These are phyloP conservation scores for Xylariaceae sp. DNA, from an alignment of 2,329 filamentous ascomycete genomes.

Conservation along the genomic window DNA sequence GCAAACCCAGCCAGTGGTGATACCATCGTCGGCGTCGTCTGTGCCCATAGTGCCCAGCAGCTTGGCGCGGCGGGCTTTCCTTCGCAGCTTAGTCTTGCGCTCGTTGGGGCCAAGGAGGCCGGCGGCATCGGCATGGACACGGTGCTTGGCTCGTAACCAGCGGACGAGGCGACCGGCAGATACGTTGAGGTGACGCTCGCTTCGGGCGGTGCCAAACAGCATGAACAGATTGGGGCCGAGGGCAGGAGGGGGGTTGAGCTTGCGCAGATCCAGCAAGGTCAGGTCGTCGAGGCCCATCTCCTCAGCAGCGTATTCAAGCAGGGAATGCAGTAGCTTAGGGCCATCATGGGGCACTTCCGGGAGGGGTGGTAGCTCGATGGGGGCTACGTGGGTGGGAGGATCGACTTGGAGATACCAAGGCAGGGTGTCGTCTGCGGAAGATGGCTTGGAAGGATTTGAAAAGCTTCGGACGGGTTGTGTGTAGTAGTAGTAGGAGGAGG, in stretches of 20 bases:
- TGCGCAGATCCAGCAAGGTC: slow-evolving; percentile 74
- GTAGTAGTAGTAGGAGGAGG: slow-evolving; percentile 11
- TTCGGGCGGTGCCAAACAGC: slow-evolving; percentile 86
- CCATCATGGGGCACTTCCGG: slow-evolving; percentile 61
- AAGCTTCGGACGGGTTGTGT: too few relatives aligned
- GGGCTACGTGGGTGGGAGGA: slow-evolving; percentile 48
- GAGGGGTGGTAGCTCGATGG: slow-evolving; percentile 42
- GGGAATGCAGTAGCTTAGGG: slow-evolving; percentile 65
- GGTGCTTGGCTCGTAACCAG: slow-evolving; percentile 72
- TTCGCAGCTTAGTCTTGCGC: slow-evolving; percentile 77
- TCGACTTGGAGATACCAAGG: slow-evolving; percentile 84
- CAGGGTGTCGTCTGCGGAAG: slow-evolving; percentile 21
- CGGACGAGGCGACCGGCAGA: slow-evolving; percentile 85
- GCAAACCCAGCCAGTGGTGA: slow-evolving; percentile 93
- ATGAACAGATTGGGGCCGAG: slow-evolving; percentile 87
- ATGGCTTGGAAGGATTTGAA: slow-evolving; percentile 10
- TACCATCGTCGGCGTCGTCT: slow-evolving; percentile 71
- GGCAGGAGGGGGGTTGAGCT: slow-evolving; percentile 79
- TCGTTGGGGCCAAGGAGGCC: slow-evolving; percentile 87
- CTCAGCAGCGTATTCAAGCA: slow-evolving; percentile 75
- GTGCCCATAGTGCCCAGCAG: slow-evolving; percentile 67
- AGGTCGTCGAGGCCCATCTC: slow-evolving; percentile 85
- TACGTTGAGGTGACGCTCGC: slow-evolving; percentile 88
- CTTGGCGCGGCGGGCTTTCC: slow-evolving; percentile 77
- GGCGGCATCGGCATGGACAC: slow-evolving; percentile 74